Evolutionary conservation across 495 filamentous ascomycete genomes (phyloP).

Genomic region (Cercophora samala): DNA sequence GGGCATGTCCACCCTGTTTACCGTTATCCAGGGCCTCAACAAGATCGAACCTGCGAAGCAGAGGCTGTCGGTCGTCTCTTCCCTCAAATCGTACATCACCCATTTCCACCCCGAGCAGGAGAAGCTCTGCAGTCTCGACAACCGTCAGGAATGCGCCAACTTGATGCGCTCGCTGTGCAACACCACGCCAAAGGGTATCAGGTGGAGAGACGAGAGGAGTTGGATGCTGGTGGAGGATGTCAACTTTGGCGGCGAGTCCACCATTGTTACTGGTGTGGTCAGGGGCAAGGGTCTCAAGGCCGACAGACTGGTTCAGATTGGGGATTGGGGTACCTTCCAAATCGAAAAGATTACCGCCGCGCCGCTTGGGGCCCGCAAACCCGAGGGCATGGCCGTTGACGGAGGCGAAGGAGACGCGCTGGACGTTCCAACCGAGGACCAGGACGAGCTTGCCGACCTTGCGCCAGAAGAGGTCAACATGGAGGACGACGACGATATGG

Average conservation of each 20-base stretch:
- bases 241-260: constrained; percentile 60
- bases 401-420: constrained; percentile 51
- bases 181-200: constrained; percentile 82
- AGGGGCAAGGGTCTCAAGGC: constrained; percentile 84
- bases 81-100: constrained; percentile 82
- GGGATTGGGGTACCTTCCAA: constrained; percentile 94
- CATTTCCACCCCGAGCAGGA: constrained; percentile 90
- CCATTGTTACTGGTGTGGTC: constrained; percentile 80
- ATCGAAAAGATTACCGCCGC: constrained; percentile 81
- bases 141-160: constrained; percentile 82
- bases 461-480: constrained; percentile 76
- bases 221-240: constrained; percentile 91
- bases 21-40: constrained; percentile 75
- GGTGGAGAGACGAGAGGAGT: constrained; percentile 89
- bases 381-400: constrained; percentile 70
- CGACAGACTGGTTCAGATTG: constrained; percentile 84
- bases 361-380: constrained; percentile 52
- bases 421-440: constrained; percentile 67
- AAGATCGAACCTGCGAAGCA: constrained; percentile 73
- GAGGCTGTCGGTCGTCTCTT: constrained; percentile 67
- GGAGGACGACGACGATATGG: constrained; percentile 60
- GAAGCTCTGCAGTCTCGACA: constrained; percentile 82
- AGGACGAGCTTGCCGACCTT: constrained; percentile 75
- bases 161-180: constrained; percentile 86
- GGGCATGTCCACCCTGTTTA: constrained; percentile 82